These are phyloP conservation scores for Rhododendron henanense DNA, from an alignment of 148 eudicot genomes.

Conservation along the genomic window DNA sequence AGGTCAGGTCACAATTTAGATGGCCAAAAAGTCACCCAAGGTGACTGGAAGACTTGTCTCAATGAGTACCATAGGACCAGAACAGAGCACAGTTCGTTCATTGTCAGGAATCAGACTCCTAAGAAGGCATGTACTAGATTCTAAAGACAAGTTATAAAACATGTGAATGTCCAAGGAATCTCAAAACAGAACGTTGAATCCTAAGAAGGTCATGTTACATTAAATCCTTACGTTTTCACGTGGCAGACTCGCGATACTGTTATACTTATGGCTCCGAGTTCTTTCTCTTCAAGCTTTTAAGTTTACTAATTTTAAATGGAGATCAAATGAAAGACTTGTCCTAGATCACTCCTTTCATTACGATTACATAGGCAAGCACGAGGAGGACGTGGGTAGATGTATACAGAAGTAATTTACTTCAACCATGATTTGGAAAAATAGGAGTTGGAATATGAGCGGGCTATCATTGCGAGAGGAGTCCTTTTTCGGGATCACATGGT, in stretches of 20 bases:
- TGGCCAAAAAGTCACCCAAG: neutral
- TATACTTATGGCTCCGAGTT: neutral
- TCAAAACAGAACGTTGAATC: neutral
- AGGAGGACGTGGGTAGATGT: neutral
- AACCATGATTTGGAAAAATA: neutral
- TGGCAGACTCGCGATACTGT: neutral
- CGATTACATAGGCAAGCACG: neutral
- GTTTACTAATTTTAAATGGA: neutral
- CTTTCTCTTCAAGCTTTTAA: neutral
- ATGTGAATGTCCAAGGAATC: neutral
- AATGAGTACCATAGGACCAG: neutral
- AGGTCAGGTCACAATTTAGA: neutral
- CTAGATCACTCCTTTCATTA: neutral
- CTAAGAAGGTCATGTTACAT: neutral
- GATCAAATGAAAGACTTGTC: neutral
- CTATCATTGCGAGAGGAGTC: neutral
- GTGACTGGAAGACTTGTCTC: neutral
- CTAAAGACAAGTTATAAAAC: neutral
- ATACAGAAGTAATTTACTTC: neutral
- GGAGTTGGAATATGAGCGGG: neutral
- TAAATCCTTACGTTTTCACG: neutral
- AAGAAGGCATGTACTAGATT: neutral
- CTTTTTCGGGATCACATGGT: neutral
- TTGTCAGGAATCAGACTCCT: neutral
- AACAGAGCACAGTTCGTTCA: neutral